Evolutionary conservation across 1,284 basidiomycete species (phyloP), one percentile per base, ranked within the genome.

Genomic region (Prillingera fragicola): DNA sequence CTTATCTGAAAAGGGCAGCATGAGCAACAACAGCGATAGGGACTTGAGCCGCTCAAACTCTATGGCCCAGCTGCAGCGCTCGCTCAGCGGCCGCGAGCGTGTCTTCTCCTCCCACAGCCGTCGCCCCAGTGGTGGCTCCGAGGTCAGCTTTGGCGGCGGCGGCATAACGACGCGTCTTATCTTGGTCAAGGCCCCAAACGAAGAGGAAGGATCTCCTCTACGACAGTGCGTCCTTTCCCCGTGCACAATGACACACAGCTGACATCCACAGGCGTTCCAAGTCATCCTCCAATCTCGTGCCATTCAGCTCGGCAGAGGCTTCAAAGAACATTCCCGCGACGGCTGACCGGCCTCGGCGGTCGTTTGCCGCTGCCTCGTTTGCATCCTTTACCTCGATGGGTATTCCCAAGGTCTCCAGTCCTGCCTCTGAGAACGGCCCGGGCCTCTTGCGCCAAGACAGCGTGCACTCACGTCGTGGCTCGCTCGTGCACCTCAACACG

Each of bases 151-250:
- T 26, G 28, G 15, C 21, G 17, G 13, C 27, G 2, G 29, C 48
- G 13, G 34, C 15, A 50, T 49, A 28, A 48, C 50, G 33, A 67
- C 63, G 13, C 51, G 63, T 9, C 44, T 71, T 38, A 65, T 64
- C 18, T 48, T 71, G 39, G 68, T 71, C 43, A 69, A 64, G 43
- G 70, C 70, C 13, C 69, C 69, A 3, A 41, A 45, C 6, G 54
- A 59, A 27, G 52, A 55, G 18, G 38, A 23, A 0, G 39, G 37
- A 8, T 40, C 41, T 14, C 42, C 31, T 13, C 43, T 33, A 51
- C 48, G 25, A 41, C 56, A 27, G 51, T 50, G 29, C 52, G 54
- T 59, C 59, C 19, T 4, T 15, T 13, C 24, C n/a, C 21, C 32
- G 33, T 18, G 9, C n/a, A 21, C 26, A 27, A 25, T 24, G n/a